Conservation (phyloP, 768 basidiomycete species). For the Chlorophyllum brunneum region DNA sequence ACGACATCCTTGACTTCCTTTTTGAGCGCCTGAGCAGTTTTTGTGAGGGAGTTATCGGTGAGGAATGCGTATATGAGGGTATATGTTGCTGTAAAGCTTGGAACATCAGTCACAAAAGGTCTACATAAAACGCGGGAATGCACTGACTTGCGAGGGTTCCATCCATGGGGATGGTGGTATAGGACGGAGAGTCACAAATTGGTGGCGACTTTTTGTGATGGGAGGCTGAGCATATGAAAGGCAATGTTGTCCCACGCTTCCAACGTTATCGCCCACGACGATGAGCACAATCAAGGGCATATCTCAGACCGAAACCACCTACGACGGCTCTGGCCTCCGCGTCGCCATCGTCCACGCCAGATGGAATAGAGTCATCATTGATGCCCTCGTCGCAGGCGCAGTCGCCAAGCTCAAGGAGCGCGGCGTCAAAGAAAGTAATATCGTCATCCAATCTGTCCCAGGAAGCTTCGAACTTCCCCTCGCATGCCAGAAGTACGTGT, state of each 20-base stretch:
- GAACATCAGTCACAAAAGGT: slow-evolving; percentile 9
- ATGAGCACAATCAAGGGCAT: slow-evolving; percentile 78
- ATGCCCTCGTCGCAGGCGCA: slow-evolving; percentile 78
- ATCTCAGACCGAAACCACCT: slow-evolving; percentile 49
- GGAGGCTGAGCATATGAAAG: slow-evolving; percentile 19
- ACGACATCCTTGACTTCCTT: slow-evolving; percentile 66
- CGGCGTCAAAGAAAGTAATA: slow-evolving; percentile 88
- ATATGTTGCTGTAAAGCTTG: slow-evolving; percentile 56
- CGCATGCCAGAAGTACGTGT: slow-evolving; percentile 74
- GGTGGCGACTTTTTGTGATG: slow-evolving; percentile 19
- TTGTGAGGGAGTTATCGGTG: slow-evolving; percentile 55
- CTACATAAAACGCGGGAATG: background rate
- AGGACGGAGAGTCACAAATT: too few species aligned
- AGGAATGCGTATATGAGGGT: slow-evolving; percentile 75
- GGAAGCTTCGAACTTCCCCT: slow-evolving; percentile 94
- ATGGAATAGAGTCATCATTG: slow-evolving; percentile 91
- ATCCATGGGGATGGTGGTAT: slow-evolving; percentile 43
- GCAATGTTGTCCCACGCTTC: slow-evolving; percentile 29
- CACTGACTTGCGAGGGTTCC: slow-evolving; percentile 49
- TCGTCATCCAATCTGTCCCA: slow-evolving; percentile 87
- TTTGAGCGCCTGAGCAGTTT: slow-evolving; percentile 71
- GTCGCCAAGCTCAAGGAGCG: slow-evolving; percentile 74
- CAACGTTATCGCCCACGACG: slow-evolving; percentile 12
- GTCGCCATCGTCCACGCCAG: slow-evolving; percentile 92
- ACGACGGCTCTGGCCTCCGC: slow-evolving; percentile 80